phyloP scores from a whole-genome alignment of 108 stramenopile species.

The Seminavis robusta region DNA sequence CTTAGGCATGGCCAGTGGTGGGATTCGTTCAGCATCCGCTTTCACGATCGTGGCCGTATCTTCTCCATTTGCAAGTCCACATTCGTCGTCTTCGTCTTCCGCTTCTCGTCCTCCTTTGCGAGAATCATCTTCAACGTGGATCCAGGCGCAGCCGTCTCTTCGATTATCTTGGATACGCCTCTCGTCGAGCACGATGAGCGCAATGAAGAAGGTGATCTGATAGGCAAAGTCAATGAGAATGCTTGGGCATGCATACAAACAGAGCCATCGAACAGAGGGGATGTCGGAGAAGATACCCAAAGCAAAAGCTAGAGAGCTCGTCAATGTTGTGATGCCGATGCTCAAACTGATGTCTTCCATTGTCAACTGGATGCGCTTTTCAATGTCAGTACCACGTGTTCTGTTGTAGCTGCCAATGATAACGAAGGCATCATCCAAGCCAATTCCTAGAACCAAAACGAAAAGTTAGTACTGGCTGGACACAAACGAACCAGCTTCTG shows the following conservation, averaged over 20 bases:
- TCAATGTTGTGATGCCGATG: conserved; percentile 27
- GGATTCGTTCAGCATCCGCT: too few species aligned
- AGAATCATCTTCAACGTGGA: too few species aligned
- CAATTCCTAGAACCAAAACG: too few species aligned
- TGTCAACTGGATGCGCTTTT: conserved; percentile 19
- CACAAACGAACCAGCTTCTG: too few species aligned
- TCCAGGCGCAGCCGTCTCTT: conserved; percentile 25
- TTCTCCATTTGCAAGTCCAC: background rate
- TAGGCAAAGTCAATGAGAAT: background rate
- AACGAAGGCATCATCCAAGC: conserved; percentile 28
- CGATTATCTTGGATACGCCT: conserved; percentile 8
- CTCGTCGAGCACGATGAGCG: conserved; percentile 22
- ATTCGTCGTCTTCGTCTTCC: conserved; percentile 2
- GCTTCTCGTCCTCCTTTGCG: background rate
- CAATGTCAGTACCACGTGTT: background rate
- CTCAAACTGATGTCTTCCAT: conserved; percentile 17
- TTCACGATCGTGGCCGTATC: too few species aligned
- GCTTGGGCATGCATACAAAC: conserved; percentile 19
- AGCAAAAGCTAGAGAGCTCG: conserved; percentile 20
- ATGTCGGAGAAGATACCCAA: conserved; percentile 12
- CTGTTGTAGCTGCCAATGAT: conserved; percentile 11
- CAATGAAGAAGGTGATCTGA: conserved; percentile 31
- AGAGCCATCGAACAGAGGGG: conserved; percentile 18
- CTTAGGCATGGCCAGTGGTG: background rate
- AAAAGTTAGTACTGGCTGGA: too few species aligned